phyloP scores from a whole-genome alignment of 2,329 filamentous ascomycete genomes.

The Bipolaris sorokiniana region DNA sequence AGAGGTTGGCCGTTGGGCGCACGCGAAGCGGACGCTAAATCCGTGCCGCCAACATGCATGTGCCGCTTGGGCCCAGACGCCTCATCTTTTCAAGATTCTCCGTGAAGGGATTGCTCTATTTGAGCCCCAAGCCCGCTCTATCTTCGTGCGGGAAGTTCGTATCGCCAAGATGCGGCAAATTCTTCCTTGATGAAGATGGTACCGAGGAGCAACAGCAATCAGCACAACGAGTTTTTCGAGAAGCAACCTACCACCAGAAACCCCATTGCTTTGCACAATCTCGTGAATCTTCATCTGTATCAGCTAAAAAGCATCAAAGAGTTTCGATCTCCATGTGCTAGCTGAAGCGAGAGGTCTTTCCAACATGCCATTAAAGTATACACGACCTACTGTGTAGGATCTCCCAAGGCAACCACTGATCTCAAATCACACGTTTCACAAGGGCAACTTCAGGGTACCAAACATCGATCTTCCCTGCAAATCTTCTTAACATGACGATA shows the following conservation, averaged over 20 bases:
- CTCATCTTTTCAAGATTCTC: background rate
- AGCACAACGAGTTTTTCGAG: background rate
- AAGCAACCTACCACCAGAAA: background rate
- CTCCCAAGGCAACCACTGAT: background rate
- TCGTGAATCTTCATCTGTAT: background rate
- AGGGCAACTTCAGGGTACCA: background rate
- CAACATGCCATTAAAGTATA: background rate
- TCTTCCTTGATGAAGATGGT: background rate
- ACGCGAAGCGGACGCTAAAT: background rate
- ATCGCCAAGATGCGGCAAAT: background rate
- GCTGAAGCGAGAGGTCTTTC: background rate
- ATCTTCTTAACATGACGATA: background rate
- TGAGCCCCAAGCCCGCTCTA: background rate
- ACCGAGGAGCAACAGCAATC: background rate
- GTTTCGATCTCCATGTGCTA: too few relatives aligned
- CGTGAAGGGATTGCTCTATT: constrained; percentile 1
- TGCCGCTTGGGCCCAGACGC: background rate
- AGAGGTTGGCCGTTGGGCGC: background rate
- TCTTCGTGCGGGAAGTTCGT: background rate
- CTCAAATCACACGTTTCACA: background rate
- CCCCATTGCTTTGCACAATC: too few relatives aligned
- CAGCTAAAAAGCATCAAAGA: background rate
- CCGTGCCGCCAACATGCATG: background rate
- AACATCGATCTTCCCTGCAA: background rate
- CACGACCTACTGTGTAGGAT: background rate